Conservation (phyloP, 148 eudicot genomes). For the Cornus kousa region DNA sequence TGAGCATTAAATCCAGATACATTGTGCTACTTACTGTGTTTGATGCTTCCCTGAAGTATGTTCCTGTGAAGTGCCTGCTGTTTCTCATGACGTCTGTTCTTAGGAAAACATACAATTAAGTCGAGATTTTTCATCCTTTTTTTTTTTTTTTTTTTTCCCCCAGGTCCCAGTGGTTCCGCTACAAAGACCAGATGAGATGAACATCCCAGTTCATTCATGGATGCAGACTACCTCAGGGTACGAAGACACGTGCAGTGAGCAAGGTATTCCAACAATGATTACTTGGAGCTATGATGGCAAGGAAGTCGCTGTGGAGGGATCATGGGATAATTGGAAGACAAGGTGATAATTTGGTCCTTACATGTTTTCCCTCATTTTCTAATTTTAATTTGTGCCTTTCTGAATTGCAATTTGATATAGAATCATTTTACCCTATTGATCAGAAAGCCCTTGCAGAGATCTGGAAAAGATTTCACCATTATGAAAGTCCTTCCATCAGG, state of each 20-base stretch:
- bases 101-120: neutral
- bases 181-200: slow-evolving; percentile 49
- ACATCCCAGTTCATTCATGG: slow-evolving; percentile 32
- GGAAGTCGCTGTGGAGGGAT: slow-evolving; percentile 59
- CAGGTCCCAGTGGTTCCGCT: slow-evolving; percentile 56
- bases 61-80: neutral
- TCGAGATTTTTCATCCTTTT: neutral
- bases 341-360: slow-evolving; percentile 30
- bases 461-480: slow-evolving; percentile 56
- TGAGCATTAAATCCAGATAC: neutral
- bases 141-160: no score
- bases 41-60: neutral
- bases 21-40: neutral
- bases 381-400: neutral
- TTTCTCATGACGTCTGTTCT: neutral
- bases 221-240: slow-evolving; percentile 27
- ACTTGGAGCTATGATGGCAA: slow-evolving; percentile 58
- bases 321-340: slow-evolving; percentile 69
- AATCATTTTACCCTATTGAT: slow-evolving; percentile 1
- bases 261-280: slow-evolving; percentile 59
- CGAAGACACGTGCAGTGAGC: slow-evolving; percentile 34
- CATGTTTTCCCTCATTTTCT: neutral
- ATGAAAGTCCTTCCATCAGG: slow-evolving; percentile 69
- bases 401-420: neutral
- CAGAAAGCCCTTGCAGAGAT: slow-evolving; percentile 56